phyloP scores from a whole-genome alignment of 1,139 yeast species.

The Nakaseomyces nivariensis region DNA sequence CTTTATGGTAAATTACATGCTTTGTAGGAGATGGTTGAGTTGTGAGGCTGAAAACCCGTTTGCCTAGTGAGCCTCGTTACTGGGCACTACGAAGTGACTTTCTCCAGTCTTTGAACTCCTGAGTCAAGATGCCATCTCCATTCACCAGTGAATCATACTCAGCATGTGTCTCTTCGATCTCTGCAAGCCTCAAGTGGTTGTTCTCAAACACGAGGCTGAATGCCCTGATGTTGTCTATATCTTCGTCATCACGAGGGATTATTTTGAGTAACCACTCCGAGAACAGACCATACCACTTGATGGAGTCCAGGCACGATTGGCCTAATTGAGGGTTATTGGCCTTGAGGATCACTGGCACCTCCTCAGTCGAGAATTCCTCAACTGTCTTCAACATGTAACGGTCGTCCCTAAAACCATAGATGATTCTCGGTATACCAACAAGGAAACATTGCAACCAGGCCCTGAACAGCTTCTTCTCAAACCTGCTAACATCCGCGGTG shows the following conservation, averaged over 20 bases:
- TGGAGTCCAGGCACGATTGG: slow-evolving; percentile 60
- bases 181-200: slow-evolving; percentile 35
- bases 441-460: slow-evolving; percentile 94
- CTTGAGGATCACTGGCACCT: slow-evolving; percentile 52
- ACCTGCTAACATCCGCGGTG: slow-evolving; percentile 29
- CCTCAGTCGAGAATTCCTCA: slow-evolving; percentile 70
- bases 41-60: neutral
- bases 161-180: slow-evolving; percentile 28
- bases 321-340: slow-evolving; percentile 39
- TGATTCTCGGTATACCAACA: slow-evolving; percentile 66
- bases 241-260: slow-evolving; percentile 40
- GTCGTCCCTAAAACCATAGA: slow-evolving; percentile 83
- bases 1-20: neutral
- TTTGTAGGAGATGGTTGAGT: neutral
- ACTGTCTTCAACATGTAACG: slow-evolving; percentile 49
- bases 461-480: slow-evolving; percentile 63
- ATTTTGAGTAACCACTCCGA: slow-evolving; percentile 62
- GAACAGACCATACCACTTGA: slow-evolving; percentile 78
- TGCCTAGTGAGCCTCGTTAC: neutral
- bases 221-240: slow-evolving; percentile 30
- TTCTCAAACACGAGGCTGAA: slow-evolving; percentile 37
- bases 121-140: slow-evolving; percentile 36
- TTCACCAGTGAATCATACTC: slow-evolving; percentile 28
- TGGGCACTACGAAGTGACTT: neutral
- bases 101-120: slow-evolving; percentile 59